Evolutionary conservation across 2,329 filamentous ascomycete genomes (phyloP), one percentile per base, ranked within the genome.

Genomic region (Orbilia quercus): DNA sequence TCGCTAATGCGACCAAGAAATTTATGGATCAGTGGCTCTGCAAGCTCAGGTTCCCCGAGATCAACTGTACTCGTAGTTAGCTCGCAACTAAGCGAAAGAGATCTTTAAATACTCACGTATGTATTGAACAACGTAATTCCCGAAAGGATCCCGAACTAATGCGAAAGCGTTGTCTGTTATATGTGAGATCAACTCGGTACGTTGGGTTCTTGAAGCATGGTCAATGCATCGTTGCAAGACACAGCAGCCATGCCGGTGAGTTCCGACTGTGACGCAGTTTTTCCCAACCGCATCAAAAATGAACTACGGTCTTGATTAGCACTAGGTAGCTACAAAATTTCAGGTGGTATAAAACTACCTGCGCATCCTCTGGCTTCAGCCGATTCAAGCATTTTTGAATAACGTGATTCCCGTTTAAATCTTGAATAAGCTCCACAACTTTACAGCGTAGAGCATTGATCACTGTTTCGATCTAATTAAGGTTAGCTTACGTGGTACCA

Each of bases 311-410:
- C 4, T 25, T 31, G n/a, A 64, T 66, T 71, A 76, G 71, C 3
- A 73, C 34, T 23, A 20, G 18, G 25, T 22, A 2, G 64, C 6
- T 20, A 20, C n/a, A 11, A 25, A 57, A 42, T 16, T 16, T n/a
- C 2, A 40, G 12, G 20, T 20, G 34, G 20, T 14, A 2, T 20
- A 18, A 12, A 18, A 40, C 22, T 76, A 80, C 79, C 77, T 96
- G 90, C 11, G 93, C 91, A 80, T 98, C 91, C 54, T 86, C 83
- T 1, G 92, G 85, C 75, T 88, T 90, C 40, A 99, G 89, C 81
- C 96, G 96, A 83, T 98, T 99, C 60, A 99, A 86, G 79, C 95
- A 99, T 83, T 99, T 99, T 82, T 99, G 95, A 76, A 99, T 97
- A 78, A 99, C 95, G 79, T 99, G 95, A 79, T 99, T 99, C 80